These are phyloP conservation scores for Cornus suecica DNA, from an alignment of 148 eudicot species.

Conservation along the genomic window DNA sequence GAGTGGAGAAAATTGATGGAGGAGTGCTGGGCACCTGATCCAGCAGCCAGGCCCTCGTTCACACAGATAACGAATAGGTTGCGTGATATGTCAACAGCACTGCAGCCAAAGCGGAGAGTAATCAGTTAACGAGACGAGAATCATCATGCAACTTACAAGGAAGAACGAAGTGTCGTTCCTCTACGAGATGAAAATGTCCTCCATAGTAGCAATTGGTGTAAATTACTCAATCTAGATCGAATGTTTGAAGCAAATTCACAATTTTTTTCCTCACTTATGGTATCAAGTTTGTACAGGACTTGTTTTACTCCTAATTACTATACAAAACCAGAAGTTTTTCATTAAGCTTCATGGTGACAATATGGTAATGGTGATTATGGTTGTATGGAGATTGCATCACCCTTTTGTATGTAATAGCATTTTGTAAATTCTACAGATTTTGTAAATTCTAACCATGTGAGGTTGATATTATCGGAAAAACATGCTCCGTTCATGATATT, in stretches of 20 bases:
- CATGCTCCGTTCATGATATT: no score
- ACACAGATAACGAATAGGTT: constrained; percentile 73
- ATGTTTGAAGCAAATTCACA: background rate
- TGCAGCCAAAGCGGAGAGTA: constrained; percentile 59
- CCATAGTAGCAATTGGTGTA: constrained; percentile 1
- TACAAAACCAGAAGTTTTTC: no score
- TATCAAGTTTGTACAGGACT: no score
- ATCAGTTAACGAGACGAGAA: constrained; percentile 46
- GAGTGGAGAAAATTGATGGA: constrained; percentile 91
- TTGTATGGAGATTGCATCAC: no score
- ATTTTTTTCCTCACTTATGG: background rate
- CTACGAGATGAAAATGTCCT: background rate
- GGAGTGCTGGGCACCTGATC: constrained; percentile 90
- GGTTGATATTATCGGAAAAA: no score
- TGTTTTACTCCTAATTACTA: no score
- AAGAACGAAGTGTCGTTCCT: background rate
- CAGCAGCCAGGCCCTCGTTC: constrained; percentile 76
- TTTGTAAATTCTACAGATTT: no score
- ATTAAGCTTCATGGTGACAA: no score
- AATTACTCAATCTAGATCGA: background rate
- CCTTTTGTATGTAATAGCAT: no score
- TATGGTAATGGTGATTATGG: no score
- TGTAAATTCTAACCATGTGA: no score
- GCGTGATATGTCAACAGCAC: constrained; percentile 51
- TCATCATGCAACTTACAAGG: background rate